phyloP scores from a whole-genome alignment of 2,329 filamentous ascomycete species.

The Neurospora sp. region DNA sequence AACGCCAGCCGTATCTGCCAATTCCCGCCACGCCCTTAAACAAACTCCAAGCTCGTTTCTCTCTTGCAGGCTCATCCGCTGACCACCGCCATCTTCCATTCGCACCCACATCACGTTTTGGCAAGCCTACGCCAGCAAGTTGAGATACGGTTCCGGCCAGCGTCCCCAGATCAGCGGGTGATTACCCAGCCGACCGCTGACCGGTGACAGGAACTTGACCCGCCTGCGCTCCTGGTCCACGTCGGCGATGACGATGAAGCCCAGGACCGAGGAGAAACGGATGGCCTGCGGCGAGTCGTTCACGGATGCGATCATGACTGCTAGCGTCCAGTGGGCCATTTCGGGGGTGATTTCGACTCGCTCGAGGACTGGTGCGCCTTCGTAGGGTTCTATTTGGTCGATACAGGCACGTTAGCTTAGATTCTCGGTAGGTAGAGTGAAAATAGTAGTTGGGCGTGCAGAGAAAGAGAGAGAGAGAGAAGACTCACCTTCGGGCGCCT shows the following conservation, averaged over 20 bases:
- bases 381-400: slow-evolving; percentile 11
- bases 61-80: background rate
- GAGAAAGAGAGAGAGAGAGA: background rate
- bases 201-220: slow-evolving; percentile 72
- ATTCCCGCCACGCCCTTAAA: background rate
- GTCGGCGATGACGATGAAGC: slow-evolving; percentile 86
- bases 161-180: slow-evolving; percentile 73
- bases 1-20: background rate
- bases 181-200: slow-evolving; percentile 71
- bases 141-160: slow-evolving; percentile 80
- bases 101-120: background rate
- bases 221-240: slow-evolving; percentile 78
- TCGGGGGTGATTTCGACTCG: slow-evolving; percentile 54
- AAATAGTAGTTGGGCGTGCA: background rate
- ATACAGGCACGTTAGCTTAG: background rate
- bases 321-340: slow-evolving; percentile 74
- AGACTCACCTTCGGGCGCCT: slow-evolving; percentile 47
- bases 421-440: background rate
- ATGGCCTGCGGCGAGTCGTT: slow-evolving; percentile 64
- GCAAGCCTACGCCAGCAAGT: slow-evolving; percentile 49
- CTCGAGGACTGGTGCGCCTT: slow-evolving; percentile 38
- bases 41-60: background rate
- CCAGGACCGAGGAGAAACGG: slow-evolving; percentile 74
- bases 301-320: slow-evolving; percentile 68
- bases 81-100: background rate